Evolutionary conservation across 2,329 filamentous ascomycete genomes (phyloP).

Genomic region (Blastomyces parvus): DNA sequence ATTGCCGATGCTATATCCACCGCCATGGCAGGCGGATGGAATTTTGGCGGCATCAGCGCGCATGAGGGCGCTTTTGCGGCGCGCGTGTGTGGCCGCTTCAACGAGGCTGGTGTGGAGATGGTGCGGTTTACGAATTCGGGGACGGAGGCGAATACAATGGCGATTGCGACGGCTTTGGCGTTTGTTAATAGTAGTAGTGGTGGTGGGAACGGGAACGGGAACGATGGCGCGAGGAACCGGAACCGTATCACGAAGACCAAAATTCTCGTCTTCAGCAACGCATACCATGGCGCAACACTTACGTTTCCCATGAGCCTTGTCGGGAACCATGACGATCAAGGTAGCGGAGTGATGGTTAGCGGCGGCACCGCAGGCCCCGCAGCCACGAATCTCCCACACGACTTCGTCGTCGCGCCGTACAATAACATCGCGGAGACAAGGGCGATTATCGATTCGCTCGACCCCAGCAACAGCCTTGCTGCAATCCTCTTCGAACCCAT

Average conservation of each 20-base stretch:
- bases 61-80: slow-evolving; percentile 46
- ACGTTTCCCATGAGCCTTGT: slow-evolving; percentile 26
- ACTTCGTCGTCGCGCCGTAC: slow-evolving; percentile 53
- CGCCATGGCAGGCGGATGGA: slow-evolving; percentile 44
- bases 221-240: neutral
- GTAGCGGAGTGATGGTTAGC: slow-evolving; percentile 11
- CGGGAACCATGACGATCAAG: neutral
- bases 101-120: slow-evolving; percentile 37
- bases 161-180: slow-evolving; percentile 45
- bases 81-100: slow-evolving; percentile 46
- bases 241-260: slow-evolving; percentile 33
- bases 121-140: slow-evolving; percentile 57
- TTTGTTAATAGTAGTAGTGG: slow-evolving; percentile 28
- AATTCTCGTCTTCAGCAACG: slow-evolving; percentile 43
- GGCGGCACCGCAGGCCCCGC: slow-evolving; percentile 18
- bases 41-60: slow-evolving; percentile 44
- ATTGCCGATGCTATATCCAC: slow-evolving; percentile 43
- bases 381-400: slow-evolving; percentile 41
- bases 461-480: slow-evolving; percentile 40
- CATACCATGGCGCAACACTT: slow-evolving; percentile 49
- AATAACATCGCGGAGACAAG: slow-evolving; percentile 47
- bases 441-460: slow-evolving; percentile 33
- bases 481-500: slow-evolving; percentile 59
- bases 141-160: slow-evolving; percentile 53
- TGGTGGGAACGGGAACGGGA: neutral